Evolutionary conservation across 768 basidiomycete species (phyloP).

Genomic region (Auriscalpium vulgare): DNA sequence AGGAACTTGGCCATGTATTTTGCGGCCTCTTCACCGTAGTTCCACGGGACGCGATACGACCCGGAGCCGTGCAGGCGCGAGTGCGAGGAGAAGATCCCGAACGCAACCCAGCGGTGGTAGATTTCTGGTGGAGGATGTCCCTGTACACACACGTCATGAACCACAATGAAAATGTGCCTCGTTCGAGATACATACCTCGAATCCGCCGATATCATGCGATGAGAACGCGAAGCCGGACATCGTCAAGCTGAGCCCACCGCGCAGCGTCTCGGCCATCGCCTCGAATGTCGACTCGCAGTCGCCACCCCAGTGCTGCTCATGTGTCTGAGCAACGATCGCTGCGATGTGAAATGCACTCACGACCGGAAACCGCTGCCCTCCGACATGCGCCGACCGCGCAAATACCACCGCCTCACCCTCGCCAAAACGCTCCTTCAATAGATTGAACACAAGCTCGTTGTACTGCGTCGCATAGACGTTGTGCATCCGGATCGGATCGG

Average conservation of each 20-base stretch:
- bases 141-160: slow-evolving; percentile 19
- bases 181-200: slow-evolving; percentile 37
- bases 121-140: slow-evolving; percentile 61
- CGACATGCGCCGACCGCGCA: slow-evolving; percentile 58
- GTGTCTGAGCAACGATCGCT: slow-evolving; percentile 4
- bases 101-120: slow-evolving; percentile 71
- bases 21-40: slow-evolving; percentile 64
- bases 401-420: slow-evolving; percentile 62
- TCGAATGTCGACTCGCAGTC: slow-evolving; percentile 74
- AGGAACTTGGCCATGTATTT: slow-evolving; percentile 54
- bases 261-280: slow-evolving; percentile 69
- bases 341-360: slow-evolving; percentile 13
- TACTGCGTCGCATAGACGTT: slow-evolving; percentile 65
- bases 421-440: slow-evolving; percentile 52
- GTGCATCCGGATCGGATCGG: slow-evolving; percentile 63
- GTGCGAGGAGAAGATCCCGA: slow-evolving; percentile 70
- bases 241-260: slow-evolving; percentile 59
- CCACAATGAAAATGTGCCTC: no score
- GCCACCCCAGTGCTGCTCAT: slow-evolving; percentile 57
- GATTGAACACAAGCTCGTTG: slow-evolving; percentile 61
- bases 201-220: slow-evolving; percentile 73
- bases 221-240: slow-evolving; percentile 65
- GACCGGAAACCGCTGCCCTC: slow-evolving; percentile 47
- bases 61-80: slow-evolving; percentile 65
- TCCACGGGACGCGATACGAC: slow-evolving; percentile 74